Conservation (phyloP, 305 asterid genomes). For the Fraxinus floribunda region DNA sequence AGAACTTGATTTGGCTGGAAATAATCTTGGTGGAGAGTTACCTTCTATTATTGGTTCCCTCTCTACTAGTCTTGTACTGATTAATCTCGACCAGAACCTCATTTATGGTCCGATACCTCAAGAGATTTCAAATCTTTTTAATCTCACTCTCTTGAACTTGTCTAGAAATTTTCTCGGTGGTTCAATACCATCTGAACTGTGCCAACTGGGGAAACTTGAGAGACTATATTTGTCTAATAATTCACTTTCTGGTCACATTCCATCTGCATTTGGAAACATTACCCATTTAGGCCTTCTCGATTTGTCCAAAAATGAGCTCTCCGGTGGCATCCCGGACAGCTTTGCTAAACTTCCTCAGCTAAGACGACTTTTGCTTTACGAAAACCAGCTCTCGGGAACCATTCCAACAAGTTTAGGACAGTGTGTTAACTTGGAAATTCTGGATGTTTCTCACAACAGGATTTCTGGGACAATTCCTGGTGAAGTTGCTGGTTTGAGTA, state of each 20-base stretch:
- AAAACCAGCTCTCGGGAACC: constrained; percentile 53
- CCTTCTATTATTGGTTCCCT: constrained; percentile 74
- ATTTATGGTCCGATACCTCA: constrained; percentile 67
- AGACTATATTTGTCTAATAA: constrained; percentile 64
- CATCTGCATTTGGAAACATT: constrained; percentile 50
- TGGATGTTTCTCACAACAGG: constrained; percentile 63
- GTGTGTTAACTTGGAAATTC: constrained; percentile 68
- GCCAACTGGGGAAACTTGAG: constrained; percentile 53
- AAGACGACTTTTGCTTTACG: constrained; percentile 51
- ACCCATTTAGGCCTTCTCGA: constrained; percentile 74
- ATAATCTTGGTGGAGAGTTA: constrained; percentile 62
- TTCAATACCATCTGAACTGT: constrained; percentile 56
- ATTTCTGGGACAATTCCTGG: constrained; percentile 62
- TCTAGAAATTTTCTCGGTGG: constrained; percentile 73
- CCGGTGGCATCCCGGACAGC: constrained; percentile 63
- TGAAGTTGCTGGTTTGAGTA: constrained; percentile 64
- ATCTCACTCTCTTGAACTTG: constrained; percentile 68
- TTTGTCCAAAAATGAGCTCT: constrained; percentile 65
- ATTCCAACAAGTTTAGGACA: constrained; percentile 66
- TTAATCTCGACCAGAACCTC: constrained; percentile 60
- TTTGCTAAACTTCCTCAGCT: constrained; percentile 67
- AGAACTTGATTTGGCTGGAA: constrained; percentile 77
- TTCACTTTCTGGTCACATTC: constrained; percentile 56
- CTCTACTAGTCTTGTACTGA: constrained; percentile 51
- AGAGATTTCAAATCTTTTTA: constrained; percentile 50